Percentiles rank a stretch among this genome's conserved stretches.
Conservation (phyloP, 1,284 basidiomycete species). For the Tilletia indica region DNA sequence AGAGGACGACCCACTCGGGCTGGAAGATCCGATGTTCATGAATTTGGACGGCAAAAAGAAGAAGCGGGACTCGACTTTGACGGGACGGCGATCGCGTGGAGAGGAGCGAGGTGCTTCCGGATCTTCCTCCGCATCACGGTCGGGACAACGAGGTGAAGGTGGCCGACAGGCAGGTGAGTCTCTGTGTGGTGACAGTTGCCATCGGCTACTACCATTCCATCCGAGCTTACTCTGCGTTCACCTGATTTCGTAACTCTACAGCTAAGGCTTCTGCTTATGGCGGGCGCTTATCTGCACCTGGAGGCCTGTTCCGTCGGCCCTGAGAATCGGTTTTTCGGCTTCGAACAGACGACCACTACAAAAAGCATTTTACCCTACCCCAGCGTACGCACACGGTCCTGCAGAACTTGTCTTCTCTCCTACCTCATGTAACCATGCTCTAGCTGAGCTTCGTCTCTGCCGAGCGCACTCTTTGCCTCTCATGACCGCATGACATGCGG, state of each 20-base stretch:
- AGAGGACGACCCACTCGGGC: slow-evolving; percentile 14
- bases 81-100: slow-evolving; percentile 5
- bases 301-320: neutral
- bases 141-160: neutral
- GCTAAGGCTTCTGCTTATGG: neutral
- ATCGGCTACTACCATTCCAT: neutral
- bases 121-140: neutral
- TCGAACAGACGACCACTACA: too few species aligned
- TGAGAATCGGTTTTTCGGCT: neutral
- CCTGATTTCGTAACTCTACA: neutral
- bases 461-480: too few species aligned
- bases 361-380: too few species aligned
- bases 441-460: too few species aligned
- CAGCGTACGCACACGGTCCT: too few species aligned
- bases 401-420: too few species aligned
- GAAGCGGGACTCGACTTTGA: slow-evolving; percentile 7
- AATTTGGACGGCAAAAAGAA: slow-evolving; percentile 5
- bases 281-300: neutral
- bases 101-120: neutral
- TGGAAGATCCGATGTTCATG: slow-evolving; percentile 9
- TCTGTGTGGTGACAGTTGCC: too few species aligned
- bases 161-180: neutral
- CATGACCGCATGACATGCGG: too few species aligned
- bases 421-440: too few species aligned
- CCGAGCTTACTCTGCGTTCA: neutral